Percentiles rank a stretch among this genome's conserved stretches.
These are phyloP conservation scores for Cymodocea nodosa DNA, from an alignment of 116 monocot genomes.

Conservation along the genomic window DNA sequence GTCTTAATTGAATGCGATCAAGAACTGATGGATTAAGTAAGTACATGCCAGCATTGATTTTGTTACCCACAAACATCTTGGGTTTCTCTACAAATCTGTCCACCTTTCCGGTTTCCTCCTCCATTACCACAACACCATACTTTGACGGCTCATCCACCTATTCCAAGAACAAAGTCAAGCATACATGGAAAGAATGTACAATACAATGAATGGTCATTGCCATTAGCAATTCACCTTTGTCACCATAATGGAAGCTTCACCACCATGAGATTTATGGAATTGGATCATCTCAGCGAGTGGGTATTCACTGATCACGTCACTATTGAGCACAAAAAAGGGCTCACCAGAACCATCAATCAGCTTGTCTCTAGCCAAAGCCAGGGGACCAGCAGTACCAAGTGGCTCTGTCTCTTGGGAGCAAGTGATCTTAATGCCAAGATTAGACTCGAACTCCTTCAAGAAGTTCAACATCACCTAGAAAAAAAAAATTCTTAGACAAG, in stretches of 20 bases:
- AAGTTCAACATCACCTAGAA: constrained; percentile 82
- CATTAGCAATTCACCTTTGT: constrained; percentile 56
- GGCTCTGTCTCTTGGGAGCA: constrained; percentile 92
- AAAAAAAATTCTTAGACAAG: neutral
- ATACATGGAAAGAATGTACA: neutral
- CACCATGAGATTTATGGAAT: constrained; percentile 71
- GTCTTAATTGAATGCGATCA: constrained; percentile 38
- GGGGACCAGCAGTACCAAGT: constrained; percentile 83
- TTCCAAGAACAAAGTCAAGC: neutral
- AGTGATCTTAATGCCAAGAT: constrained; percentile 81
- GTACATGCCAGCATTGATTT: constrained; percentile 71
- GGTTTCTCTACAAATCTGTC: constrained; percentile 67
- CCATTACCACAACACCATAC: constrained; percentile 61
- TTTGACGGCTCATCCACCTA: constrained; percentile 64
- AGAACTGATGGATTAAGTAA: constrained; percentile 51
- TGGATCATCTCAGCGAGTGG: constrained; percentile 61
- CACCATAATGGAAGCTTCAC: constrained; percentile 93
- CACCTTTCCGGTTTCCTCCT: constrained; percentile 48
- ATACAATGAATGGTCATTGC: neutral
- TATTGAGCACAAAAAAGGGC: constrained; percentile 97
- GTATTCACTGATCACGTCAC: constrained; percentile 92
- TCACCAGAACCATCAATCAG: constrained; percentile 72
- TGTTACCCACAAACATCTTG: constrained; percentile 59
- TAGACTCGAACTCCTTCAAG: constrained; percentile 70
- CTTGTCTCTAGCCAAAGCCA: constrained; percentile 86